Conservation (phyloP, 257 asterid genomes). For the Salvia rosmarinus region DNA sequence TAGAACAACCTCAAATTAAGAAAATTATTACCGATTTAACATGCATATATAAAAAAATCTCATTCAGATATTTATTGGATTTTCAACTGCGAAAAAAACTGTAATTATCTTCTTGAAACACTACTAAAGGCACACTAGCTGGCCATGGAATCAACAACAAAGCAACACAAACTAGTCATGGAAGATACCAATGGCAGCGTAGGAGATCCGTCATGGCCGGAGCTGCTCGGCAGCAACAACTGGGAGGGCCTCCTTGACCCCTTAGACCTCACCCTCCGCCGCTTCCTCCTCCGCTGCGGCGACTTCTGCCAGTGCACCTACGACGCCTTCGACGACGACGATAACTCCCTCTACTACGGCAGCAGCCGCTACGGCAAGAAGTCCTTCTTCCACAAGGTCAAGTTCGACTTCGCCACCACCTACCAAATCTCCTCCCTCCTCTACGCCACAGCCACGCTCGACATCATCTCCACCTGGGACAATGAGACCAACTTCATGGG, state of each 20-base stretch:
- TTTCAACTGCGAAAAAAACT: too few relatives aligned
- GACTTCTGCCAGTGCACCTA: slow-evolving; percentile 79
- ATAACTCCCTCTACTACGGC: slow-evolving; percentile 63
- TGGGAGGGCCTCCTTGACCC: slow-evolving; percentile 80
- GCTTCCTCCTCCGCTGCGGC: slow-evolving; percentile 75
- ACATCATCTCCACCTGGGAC: slow-evolving; percentile 58
- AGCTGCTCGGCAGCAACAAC: slow-evolving; percentile 65
- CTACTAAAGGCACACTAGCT: too few relatives aligned
- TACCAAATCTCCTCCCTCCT: slow-evolving; percentile 54
- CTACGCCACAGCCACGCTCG: slow-evolving; percentile 69
- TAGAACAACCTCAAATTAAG: too few relatives aligned
- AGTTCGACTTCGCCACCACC: slow-evolving; percentile 49
- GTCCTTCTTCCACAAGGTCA: slow-evolving; percentile 58
- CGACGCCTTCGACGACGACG: slow-evolving; percentile 77
- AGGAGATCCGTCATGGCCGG: slow-evolving; percentile 54
- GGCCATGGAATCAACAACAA: too few relatives aligned
- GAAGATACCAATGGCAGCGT: not conserved
- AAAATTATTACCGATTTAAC: too few relatives aligned
- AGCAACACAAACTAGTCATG: not conserved
- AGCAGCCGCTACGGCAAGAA: slow-evolving; percentile 72
- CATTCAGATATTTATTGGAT: too few relatives aligned
- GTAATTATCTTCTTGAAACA: too few relatives aligned
- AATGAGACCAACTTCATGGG: slow-evolving; percentile 77
- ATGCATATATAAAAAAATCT: too few relatives aligned
- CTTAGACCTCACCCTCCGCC: slow-evolving; percentile 62